Evolutionary conservation across 176 grass and related monocot species (phyloP), one percentile per base, ranked within the genome.

Genomic region (Lolium multiflorum): DNA sequence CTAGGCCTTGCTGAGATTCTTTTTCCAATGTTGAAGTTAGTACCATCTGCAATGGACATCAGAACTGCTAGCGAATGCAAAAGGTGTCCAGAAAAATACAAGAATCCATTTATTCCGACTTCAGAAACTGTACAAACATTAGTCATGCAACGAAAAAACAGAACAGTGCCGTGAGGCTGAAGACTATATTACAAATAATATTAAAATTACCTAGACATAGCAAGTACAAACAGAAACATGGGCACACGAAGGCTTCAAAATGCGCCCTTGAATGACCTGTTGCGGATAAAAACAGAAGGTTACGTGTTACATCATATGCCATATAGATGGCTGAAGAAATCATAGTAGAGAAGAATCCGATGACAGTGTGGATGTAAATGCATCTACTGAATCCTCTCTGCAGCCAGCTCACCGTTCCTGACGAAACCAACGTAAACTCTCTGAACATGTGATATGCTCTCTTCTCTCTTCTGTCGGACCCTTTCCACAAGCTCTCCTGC

Each of bases 401-500:
- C 31, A 78, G 74, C 74, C 0, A 85, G 16, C 31, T 85, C 74
- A 20, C 74, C 48, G 67, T 85, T 85, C 77, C 60, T 85, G 48
- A 85, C 11, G n/a, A 64, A 78, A 5, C 74, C 83, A 20, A 78
- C 49, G 67, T 68, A 78, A 9, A 85, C 83, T 57, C 74, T 21
- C 49, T 78, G 74, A 15, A 85, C 74, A 67, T 78, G 83, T 57
- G 83, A 85, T 69, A 85, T 78, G 5, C 4, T 57, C 14, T 7
- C 16, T 60, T 85, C 83, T 56, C 78, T 68, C 48, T 55, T 68
- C n/a, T 25, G 0, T 0, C 35, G 62, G 69, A 84, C 82, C 72
- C 72, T 84, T 11, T 64, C 12, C 7, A 84, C 44, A 16, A 84
- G 57, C 4, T 76, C 82, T 67, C 67, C 48, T 54, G 73, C 60